Evolutionary conservation across 2,329 filamentous ascomycete genomes (phyloP).

Genomic region (Emericellopsis atlantica): DNA sequence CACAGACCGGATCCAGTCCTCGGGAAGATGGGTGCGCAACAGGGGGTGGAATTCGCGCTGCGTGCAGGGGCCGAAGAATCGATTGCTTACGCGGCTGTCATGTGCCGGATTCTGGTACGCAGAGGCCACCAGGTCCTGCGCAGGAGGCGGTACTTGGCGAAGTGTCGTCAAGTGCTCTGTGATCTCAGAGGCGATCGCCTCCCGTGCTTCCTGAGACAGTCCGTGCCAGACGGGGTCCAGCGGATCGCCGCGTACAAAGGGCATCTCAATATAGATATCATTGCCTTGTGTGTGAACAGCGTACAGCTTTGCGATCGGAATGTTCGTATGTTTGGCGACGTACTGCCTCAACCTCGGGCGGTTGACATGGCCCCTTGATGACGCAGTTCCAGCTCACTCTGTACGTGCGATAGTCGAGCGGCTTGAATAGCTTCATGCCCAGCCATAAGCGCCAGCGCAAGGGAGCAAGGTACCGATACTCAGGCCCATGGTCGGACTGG

Average conservation of each 20-base stretch:
- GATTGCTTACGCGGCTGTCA: conserved; percentile 12
- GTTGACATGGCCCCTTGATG: conserved; percentile 16
- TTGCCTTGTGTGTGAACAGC: conserved; percentile 8
- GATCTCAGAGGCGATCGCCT: conserved; percentile 10
- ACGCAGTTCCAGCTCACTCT: conserved; percentile 15
- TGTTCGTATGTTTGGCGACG: conserved; percentile 11
- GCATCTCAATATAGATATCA: conserved; percentile 14
- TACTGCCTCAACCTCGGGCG: conserved; percentile 16
- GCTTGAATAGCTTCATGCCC: conserved; percentile 10
- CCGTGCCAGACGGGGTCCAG: conserved; percentile 8
- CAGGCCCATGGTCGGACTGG: conserved; percentile 8
- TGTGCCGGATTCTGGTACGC: conserved; percentile 11
- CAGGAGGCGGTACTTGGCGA: conserved; percentile 11
- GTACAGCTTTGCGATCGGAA: conserved; percentile 14
- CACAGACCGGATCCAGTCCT: conserved; percentile 9
- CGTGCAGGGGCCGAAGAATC: conserved; percentile 12
- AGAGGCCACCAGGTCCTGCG: conserved; percentile 9
- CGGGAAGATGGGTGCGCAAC: conserved; percentile 7
- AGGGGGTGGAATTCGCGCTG: conserved; percentile 13
- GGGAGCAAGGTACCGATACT: conserved; percentile 11
- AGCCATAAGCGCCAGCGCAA: conserved; percentile 13
- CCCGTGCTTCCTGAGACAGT: conserved; percentile 9
- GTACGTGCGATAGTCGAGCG: conserved; percentile 4
- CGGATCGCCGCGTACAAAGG: conserved; percentile 8
- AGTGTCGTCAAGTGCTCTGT: conserved; percentile 9